Conservation (phyloP, 768 basidiomycete genomes). For the Mycena latifolia region DNA sequence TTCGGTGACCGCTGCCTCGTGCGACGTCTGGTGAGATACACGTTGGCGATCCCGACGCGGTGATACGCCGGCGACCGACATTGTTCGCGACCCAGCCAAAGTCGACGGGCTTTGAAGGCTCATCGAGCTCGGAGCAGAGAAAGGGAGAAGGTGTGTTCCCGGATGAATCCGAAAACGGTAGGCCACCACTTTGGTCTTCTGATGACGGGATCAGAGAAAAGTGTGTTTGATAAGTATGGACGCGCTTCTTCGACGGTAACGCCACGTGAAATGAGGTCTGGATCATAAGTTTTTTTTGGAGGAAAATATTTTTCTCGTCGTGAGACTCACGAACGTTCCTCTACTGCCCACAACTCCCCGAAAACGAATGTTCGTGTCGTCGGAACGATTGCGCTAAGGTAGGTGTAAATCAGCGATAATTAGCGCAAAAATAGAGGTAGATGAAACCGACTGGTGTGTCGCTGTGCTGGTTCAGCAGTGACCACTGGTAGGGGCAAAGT, state of each 20-base stretch:
- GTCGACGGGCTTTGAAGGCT: constrained; percentile 32
- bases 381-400: not conserved
- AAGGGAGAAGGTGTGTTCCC: constrained; percentile 17
- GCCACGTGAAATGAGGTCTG: constrained; percentile 5
- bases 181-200: constrained; percentile 20
- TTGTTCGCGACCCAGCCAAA: constrained; percentile 34
- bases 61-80: constrained; percentile 19
- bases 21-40: constrained; percentile 40
- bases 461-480: too few species aligned
- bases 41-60: constrained; percentile 35
- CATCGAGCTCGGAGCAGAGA: constrained; percentile 22
- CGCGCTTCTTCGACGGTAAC: constrained; percentile 2
- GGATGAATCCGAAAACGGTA: constrained; percentile 23
- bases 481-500: not conserved
- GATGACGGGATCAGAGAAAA: constrained; percentile 19
- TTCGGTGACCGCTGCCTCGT: constrained; percentile 17
- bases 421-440: not conserved
- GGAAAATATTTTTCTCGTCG: not conserved
- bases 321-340: not conserved
- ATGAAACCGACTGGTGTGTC: too few species aligned
- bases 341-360: not conserved
- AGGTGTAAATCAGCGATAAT: not conserved
- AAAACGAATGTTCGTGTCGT: too few species aligned
- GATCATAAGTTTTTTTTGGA: not conserved
- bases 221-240: constrained; percentile 2